Base-by-base conservation (phyloP, 331 rosid genomes). In the Pyrus hybrid region DNA sequence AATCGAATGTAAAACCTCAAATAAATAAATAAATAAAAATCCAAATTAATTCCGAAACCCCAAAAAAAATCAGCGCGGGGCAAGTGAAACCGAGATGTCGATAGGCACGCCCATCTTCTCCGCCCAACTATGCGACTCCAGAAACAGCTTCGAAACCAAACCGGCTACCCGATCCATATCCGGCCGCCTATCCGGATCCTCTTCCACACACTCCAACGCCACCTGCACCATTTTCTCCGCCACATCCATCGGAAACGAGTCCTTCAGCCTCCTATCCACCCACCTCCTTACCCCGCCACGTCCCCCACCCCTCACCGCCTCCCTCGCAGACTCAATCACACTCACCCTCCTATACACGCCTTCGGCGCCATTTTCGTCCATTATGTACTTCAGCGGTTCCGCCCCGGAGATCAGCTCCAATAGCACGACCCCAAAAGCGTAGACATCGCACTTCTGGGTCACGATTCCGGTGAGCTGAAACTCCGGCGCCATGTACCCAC, bases 401-500 rank as follows among this genome's bases (percentile, higher is more conserved):
- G 86, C 85, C 13, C 99, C 99, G 13, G 96, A 90, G 41, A 92
- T 41, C 11, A 94, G 83, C 86, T 94, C 99, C 83, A 94, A 53
- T 35, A 94, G 20, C 81, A 94, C 95, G 29, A 94, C 95, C 1
- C 99, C 97, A 61, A 94, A 94, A 0, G 99, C 99, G 62, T 87
- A 94, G 23, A 88, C 93, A 23, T 94, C 99, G 23, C 85, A 78
- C 71, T 87, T 88, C 85, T 87, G 90, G 61, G 96, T 88, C 70
- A 87, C 87, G 2, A 75, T 68, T 20, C 97, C 99, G 16, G 77
- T 82, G 1, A 53, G 1, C 67, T 62, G 90, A 66, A 90, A 83
- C 81, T 94, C 99, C 83, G 99, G 96, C 76, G 99, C 86, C 91
- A 94, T 94, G 73, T 92, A 92, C 6, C 97, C 99, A 30, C 95